Conservation (phyloP, 306 rosid species). For the Quercus ilex region DNA sequence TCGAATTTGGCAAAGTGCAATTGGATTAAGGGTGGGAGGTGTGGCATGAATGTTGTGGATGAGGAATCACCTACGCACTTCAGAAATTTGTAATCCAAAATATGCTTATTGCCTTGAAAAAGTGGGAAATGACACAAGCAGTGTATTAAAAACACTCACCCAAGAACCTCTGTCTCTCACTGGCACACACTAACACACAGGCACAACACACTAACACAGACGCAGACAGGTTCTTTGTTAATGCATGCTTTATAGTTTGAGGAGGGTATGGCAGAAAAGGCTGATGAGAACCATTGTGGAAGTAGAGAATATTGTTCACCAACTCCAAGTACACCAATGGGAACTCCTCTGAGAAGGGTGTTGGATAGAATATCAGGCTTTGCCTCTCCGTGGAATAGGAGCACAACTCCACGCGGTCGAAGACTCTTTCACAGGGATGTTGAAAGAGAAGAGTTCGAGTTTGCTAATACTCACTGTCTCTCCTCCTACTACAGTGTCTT, state of each 20-base stretch:
- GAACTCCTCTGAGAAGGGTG: slow-evolving; percentile 38
- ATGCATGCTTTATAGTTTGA: slow-evolving; percentile 22
- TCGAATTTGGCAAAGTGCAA: slow-evolving; percentile 11
- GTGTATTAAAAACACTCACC: slow-evolving; percentile 32
- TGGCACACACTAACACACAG: slow-evolving; percentile 21
- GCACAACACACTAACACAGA: slow-evolving; percentile 17
- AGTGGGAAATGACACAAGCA: slow-evolving; percentile 66
- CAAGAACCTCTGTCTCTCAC: slow-evolving; percentile 24
- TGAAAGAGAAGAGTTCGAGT: slow-evolving; percentile 80
- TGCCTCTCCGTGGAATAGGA: slow-evolving; percentile 43
- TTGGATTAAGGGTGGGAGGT: slow-evolving; percentile 17
- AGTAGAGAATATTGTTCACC: slow-evolving; percentile 34
- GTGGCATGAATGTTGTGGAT: slow-evolving; percentile 43
- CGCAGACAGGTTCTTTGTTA: slow-evolving; percentile 14
- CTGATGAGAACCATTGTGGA: slow-evolving; percentile 33
- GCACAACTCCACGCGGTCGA: slow-evolving; percentile 38
- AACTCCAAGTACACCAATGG: slow-evolving; percentile 39
- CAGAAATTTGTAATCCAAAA: neutral
- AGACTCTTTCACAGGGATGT: slow-evolving; percentile 82
- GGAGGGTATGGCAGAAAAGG: slow-evolving; percentile 29
- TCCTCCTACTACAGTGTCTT: slow-evolving; percentile 96
- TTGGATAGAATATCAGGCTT: slow-evolving; percentile 48
- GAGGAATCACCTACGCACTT: slow-evolving; percentile 46
- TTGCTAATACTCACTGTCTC: slow-evolving; percentile 64
- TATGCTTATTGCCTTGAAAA: slow-evolving; percentile 28